Conservation (phyloP, 2,329 filamentous ascomycete genomes). For the Neofusicoccum umdonicola region DNA sequence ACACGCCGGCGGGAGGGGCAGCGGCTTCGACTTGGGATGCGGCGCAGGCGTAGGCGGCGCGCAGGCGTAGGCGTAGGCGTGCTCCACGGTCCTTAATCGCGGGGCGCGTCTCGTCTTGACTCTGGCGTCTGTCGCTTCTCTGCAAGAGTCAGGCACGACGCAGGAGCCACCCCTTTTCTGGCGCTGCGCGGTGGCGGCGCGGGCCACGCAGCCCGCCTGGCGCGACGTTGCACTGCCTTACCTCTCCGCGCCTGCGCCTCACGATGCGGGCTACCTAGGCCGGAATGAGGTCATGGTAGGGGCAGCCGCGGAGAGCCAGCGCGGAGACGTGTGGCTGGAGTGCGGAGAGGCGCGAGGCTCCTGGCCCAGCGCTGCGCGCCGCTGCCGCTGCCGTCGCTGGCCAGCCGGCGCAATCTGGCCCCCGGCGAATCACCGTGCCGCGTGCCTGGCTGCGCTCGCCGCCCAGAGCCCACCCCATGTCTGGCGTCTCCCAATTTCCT, state of each 20-base stretch:
- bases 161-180: slow-evolving; percentile 1
- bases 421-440: neutral
- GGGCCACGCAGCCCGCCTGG: neutral
- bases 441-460: neutral
- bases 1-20: neutral
- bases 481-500: neutral
- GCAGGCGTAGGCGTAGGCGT: neutral
- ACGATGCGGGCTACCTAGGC: neutral
- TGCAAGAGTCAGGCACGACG: neutral
- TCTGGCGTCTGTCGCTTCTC: neutral
- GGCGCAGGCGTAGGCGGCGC: neutral
- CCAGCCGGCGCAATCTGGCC: neutral
- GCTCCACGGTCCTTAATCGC: neutral
- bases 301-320: neutral
- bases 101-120: neutral
- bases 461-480: neutral
- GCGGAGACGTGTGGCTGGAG: neutral
- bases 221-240: neutral
- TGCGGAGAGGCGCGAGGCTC: neutral
- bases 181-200: too few species aligned
- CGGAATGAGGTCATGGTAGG: neutral
- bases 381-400: too few species aligned
- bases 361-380: too few species aligned
- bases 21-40: too few species aligned
- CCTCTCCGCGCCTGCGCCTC: neutral